Base-by-base conservation (phyloP, 176 grass and related monocot genomes). In the Luzula sylvatica region DNA sequence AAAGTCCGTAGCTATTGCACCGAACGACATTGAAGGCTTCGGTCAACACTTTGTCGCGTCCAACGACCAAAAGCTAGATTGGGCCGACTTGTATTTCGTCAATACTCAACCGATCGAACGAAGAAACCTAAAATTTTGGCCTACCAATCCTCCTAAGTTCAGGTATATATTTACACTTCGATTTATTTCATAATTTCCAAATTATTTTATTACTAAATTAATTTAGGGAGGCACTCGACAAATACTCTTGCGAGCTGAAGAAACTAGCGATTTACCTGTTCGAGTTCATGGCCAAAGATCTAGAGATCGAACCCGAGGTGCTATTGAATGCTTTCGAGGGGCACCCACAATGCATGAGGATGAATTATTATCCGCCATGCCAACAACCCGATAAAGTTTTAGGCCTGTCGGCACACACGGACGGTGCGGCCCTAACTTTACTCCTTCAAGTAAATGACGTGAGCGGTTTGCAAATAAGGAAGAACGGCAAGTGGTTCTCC, bases 51-150 rank as follows among this genome's bases (percentile, higher is more conserved):
- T 80, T 15, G 75, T 89, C 3, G 74, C 65, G 19, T 83, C 85
- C 5, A 23, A 89, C 14, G 75, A 89, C 14, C 79, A 79, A 63
- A 92, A 92, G 38, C 23, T 92, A 52, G 86, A 85, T 30, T 92
- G 86, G 80, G 69, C 47, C 2, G 83, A 78, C 62, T 52, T 76
- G 7, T 48, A 80, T 20, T 71, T 22, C 38, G 51, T 84, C 25
- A 18, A 42, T n/a, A 50, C 72, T 9, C 24, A 28, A 14, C 66
- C 77, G 14, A 3, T 55, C 11, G 17, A 80, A 3, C n/a, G 20
- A 4, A 74, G 84, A 72, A 45, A 18, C 13, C 2, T 71, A 26
- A 50, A 42, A 1, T 71, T 77, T 41, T 93, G 87, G 77, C 81
- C 87, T 4, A 26, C 44, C 3, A 58, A 66, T 1, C 75, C 62